Base-by-base conservation (phyloP, 805 yeast genomes). In the Candida fluviatilis region DNA sequence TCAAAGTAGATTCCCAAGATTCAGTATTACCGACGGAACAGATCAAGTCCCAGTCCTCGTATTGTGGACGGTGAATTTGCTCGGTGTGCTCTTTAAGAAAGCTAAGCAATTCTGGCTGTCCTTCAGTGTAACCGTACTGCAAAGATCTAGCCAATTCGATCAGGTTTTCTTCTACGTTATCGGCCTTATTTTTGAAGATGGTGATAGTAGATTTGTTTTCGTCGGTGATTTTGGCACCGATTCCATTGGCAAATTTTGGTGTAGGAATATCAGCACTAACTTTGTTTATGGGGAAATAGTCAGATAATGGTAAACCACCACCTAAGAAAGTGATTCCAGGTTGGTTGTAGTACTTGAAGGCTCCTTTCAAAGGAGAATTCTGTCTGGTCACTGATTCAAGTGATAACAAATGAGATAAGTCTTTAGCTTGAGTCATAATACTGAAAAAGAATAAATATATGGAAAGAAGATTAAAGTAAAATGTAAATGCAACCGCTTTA, bases 251-350 rank as follows among this genome's bases (percentile, higher is more conserved):
- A 58, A 89, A 91, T 1, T 95, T 95, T 16, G 93, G 84, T 10
- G 79, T 71, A 40, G 96, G 95, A 5, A 88, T 70, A 39, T 77
- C 78, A 11, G 84, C 82, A 16, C 73, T 58, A 41, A 91, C 59
- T 48, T 79, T 76, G 52, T 89, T 87, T 75, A 91, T 87, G 31
- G 99, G 98, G 75, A 91, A 91, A 64, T 86, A 84, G 46, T 84
- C 91, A 18, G 96, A 69, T 58, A 87, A 67, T 11, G 99, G 99
- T 51, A 91, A 75, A 5, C 99, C 99, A 52, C 98, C 99, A 39
- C 97, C 98, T 39, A 91, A 75, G 57, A 89, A 90, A 40, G 88
- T 80, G 55, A 93, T 71, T 37, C 82, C 78, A 24, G 95, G 96
- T 46, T 77, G 73, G 31, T 69, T 67, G 54, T 69, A 83, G 68